Percentiles rank a stretch among this genome's conserved stretches.
Evolutionary conservation across 345 rosid species (phyloP).

Genomic region (Populus ilicifolia): DNA sequence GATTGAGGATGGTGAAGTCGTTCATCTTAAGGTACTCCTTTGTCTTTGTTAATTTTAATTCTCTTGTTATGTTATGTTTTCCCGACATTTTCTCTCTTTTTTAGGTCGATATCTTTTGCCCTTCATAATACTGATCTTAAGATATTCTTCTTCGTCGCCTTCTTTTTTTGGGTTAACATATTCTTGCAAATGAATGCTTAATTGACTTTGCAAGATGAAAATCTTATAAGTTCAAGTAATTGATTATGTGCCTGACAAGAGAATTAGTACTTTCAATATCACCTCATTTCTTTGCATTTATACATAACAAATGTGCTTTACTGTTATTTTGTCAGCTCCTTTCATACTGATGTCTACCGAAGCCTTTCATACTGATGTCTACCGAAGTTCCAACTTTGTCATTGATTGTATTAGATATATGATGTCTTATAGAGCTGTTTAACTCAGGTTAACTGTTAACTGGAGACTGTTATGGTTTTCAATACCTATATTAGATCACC

Average conservation of each 20-base stretch:
- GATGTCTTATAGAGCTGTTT: no score
- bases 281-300: not conserved
- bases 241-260: not conserved
- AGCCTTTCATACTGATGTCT: no score
- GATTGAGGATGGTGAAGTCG: constrained; percentile 91
- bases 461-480: no score
- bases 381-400: no score
- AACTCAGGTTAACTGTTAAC: no score
- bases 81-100: not conserved
- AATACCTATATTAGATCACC: no score
- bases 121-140: not conserved
- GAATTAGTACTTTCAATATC: not conserved
- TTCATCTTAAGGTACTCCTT: constrained; percentile 67
- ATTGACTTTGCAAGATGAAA: not conserved
- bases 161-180: not conserved
- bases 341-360: no score
- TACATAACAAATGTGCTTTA: not conserved
- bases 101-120: not conserved
- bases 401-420: no score
- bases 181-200: not conserved
- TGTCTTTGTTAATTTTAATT: not conserved
- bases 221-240: not conserved
- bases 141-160: not conserved
- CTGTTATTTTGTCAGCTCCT: no score
- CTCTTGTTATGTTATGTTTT: not conserved